phyloP scores from a whole-genome alignment of 345 rosid species.

The Noccaea caerulescens region DNA sequence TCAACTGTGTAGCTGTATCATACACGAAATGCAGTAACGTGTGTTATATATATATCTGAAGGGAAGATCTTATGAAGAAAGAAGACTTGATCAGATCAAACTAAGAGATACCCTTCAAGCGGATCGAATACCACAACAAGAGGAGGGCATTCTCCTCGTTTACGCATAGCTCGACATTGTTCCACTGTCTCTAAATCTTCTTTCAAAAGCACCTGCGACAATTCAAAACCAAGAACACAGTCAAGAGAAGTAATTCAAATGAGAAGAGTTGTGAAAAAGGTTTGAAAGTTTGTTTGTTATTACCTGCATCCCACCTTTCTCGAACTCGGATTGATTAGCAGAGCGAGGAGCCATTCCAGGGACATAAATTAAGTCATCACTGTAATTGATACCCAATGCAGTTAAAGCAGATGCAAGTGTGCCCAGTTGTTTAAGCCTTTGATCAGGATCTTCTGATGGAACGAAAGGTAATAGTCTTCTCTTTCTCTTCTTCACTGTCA shows the following conservation, averaged over 20 bases:
- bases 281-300: not conserved
- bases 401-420: conserved; percentile 87
- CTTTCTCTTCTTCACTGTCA: conserved; percentile 79
- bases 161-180: conserved; percentile 71
- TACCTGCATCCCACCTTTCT: conserved; percentile 95
- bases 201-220: conserved; percentile 64
- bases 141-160: conserved; percentile 85
- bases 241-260: not conserved
- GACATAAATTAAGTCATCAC: conserved; percentile 64
- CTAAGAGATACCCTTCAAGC: conserved; percentile 73
- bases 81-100: conserved; percentile 1
- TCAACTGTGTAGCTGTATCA: conserved; percentile 80
- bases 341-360: conserved; percentile 76
- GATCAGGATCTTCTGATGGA: conserved; percentile 71
- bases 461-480: conserved; percentile 71
- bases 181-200: conserved; percentile 79
- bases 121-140: conserved; percentile 81
- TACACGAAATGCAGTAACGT: conserved; percentile 21
- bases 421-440: conserved; percentile 72
- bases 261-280: not conserved
- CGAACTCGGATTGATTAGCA: conserved; percentile 73
- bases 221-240: conserved; percentile 7
- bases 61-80: not conserved
- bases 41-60: not conserved
- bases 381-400: conserved; percentile 65